These are phyloP conservation scores for Heliophila coronopifolia DNA, from an alignment of 441 rosid genomes.

Conservation along the genomic window DNA sequence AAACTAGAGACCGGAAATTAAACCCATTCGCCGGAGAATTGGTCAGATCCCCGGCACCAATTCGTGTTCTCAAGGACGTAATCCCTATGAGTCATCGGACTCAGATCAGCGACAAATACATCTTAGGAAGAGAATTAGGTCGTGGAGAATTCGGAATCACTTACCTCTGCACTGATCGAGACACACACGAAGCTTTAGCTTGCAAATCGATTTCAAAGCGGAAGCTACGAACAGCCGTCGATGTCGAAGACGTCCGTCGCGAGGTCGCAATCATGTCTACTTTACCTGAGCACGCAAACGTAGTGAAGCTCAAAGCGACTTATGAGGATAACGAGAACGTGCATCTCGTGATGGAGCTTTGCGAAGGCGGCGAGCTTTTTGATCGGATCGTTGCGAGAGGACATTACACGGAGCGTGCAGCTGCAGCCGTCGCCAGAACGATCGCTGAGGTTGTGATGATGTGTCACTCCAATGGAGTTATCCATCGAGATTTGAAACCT, in stretches of 20 bases:
- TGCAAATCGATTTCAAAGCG: slow-evolving; percentile 90
- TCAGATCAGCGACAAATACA: slow-evolving; percentile 80
- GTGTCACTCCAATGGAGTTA: slow-evolving; percentile 89
- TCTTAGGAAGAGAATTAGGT: slow-evolving; percentile 82
- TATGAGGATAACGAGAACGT: slow-evolving; percentile 89
- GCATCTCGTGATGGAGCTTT: slow-evolving; percentile 89
- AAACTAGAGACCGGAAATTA: slow-evolving; percentile 36
- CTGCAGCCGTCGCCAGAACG: slow-evolving; percentile 72
- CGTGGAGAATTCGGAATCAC: slow-evolving; percentile 97
- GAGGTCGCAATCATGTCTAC: slow-evolving; percentile 91
- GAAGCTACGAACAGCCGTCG: slow-evolving; percentile 80
- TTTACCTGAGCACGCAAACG: slow-evolving; percentile 69
- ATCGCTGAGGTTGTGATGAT: slow-evolving; percentile 84
- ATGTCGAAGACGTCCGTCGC: slow-evolving; percentile 79
- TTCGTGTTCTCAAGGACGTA: slow-evolving; percentile 66
- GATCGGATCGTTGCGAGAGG: slow-evolving; percentile 96
- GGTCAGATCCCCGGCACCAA: slow-evolving; percentile 53
- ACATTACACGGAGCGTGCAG: slow-evolving; percentile 85
- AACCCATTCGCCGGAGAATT: slow-evolving; percentile 50
- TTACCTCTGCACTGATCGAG: slow-evolving; percentile 84
- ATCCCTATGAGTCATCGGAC: slow-evolving; percentile 58
- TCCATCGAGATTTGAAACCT: slow-evolving; percentile 94
- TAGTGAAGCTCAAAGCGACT: slow-evolving; percentile 77
- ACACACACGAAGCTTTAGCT: slow-evolving; percentile 64
- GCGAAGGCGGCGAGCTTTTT: slow-evolving; percentile 95